phyloP scores from a whole-genome alignment of 176 grass and related monocot species.

The Pontederia paniculata region DNA sequence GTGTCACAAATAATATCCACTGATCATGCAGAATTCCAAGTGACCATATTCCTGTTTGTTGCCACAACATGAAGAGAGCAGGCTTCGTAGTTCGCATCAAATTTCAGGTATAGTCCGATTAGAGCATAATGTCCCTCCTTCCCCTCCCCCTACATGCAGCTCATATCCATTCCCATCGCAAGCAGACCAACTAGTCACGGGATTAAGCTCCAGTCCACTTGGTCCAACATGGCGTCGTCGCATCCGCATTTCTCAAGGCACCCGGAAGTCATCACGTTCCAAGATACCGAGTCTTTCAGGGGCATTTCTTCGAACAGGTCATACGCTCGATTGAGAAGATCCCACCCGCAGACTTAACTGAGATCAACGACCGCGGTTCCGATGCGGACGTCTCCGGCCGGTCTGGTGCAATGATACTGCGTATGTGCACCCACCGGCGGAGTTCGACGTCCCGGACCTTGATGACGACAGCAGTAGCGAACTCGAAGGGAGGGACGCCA shows the following conservation, averaged over 20 bases:
- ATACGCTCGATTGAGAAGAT: background rate
- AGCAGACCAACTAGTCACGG: slow-evolving; percentile 16
- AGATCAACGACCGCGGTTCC: slow-evolving; percentile 12
- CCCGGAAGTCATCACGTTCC: slow-evolving; percentile 21
- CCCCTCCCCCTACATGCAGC: too few species aligned
- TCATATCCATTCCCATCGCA: too few species aligned
- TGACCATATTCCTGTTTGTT: too few species aligned
- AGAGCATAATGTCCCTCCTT: too few species aligned
- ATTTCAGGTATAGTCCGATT: too few species aligned
- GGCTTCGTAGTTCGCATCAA: too few species aligned
- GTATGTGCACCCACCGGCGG: background rate
- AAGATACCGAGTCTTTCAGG: slow-evolving; percentile 16
- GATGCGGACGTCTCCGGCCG: background rate
- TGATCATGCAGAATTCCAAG: too few species aligned
- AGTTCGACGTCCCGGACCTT: slow-evolving; percentile 12
- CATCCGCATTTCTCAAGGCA: background rate
- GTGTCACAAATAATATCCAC: too few species aligned
- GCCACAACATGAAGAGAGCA: too few species aligned
- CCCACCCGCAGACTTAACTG: slow-evolving; percentile 9
- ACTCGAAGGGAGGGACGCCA: background rate
- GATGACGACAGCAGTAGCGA: slow-evolving; percentile 10
- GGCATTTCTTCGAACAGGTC: slow-evolving; percentile 18
- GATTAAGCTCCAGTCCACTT: slow-evolving; percentile 6
- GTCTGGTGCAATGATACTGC: background rate
- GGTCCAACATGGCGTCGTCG: slow-evolving; percentile 5